These are phyloP conservation scores for Sphaceloma murrayae DNA, from an alignment of 2,329 filamentous ascomycete genomes.

Conservation along the genomic window DNA sequence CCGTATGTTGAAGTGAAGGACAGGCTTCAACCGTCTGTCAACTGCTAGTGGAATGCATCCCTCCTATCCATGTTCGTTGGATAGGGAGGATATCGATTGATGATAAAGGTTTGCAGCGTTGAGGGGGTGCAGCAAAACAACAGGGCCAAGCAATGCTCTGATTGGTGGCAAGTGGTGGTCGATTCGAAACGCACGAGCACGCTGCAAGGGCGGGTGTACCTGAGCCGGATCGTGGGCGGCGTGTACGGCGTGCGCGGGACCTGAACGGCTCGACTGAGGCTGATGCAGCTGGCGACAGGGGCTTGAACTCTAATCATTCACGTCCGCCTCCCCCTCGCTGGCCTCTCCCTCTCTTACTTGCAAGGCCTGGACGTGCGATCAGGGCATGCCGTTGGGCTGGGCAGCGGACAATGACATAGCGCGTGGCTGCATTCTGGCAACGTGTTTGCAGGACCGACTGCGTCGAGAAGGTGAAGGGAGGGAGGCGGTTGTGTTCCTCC, in stretches of 20 bases:
- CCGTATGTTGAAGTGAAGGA: conserved; percentile 1
- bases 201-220: conserved; percentile 15
- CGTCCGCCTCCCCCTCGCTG: neutral
- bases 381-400: conserved; percentile 11
- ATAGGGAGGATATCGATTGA: conserved; percentile 10
- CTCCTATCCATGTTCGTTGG: conserved; percentile 12
- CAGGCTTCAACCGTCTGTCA: conserved; percentile 1
- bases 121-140: conserved; percentile 13
- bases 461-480: conserved; percentile 5
- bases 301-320: conserved; percentile 8
- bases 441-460: conserved; percentile 6
- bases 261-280: conserved; percentile 13
- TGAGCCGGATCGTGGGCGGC: conserved; percentile 12
- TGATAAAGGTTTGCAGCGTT: conserved; percentile 13
- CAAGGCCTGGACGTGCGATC: conserved; percentile 12
- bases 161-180: conserved; percentile 11
- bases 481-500: neutral
- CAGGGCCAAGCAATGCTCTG: conserved; percentile 12
- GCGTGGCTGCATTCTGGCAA: conserved; percentile 5
- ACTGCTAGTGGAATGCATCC: conserved; percentile 1
- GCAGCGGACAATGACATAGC: neutral
- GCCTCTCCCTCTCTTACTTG: neutral
- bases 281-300: conserved; percentile 14
- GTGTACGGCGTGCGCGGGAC: conserved; percentile 14
- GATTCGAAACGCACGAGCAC: conserved; percentile 14